Evolutionary conservation across 129 eudicot genomes (phyloP), one percentile per base, ranked within the genome.

Genomic region (Pittosporum tobira): DNA sequence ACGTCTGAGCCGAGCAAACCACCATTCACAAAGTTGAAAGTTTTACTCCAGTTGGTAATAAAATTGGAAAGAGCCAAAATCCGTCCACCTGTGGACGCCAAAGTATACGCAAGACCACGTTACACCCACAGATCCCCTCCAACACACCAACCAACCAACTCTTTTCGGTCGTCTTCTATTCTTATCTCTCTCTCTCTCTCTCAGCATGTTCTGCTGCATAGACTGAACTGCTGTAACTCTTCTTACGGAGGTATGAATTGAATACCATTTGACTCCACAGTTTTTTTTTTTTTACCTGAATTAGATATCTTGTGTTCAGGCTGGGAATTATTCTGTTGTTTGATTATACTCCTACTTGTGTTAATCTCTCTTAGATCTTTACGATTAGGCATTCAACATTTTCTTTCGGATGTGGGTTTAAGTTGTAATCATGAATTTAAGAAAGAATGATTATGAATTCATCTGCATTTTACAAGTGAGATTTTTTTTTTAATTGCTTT

Each of bases 161-260:
- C 22, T 45, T n/a, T 20, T 26, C 12, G 18, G 9, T 25, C 28
- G 14, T 50, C 38, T 0, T 6, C 40, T 34, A 6, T 34, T 34
- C 40, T 34, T 34, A 34, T 65, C 62, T 40, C 52, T 65, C 62
- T 40, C 52, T 65, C 62, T 40, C 70, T 53, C 61, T 51, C 62
- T 36, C 20, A 7, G 34, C 24, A 20, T 12, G 3, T 45, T 7
- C 21, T 16, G 15, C 20, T 53, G 38, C 59, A 53, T 23, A 29
- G 59, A 15, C 59, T 53, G n/a, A n/a, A n/a, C 59, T 14, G 22
- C 24, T 28, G 23, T 9, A 28, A 31, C 28, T 34, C 16, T 34
- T 34, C 40, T 34, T 34, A 34, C 7, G 10, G 15, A 54, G 59
- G 59, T 54, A 29, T 22, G 2, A 29, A 54, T n/a, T n/a, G n/a